phyloP scores from a whole-genome alignment of 345 rosid genomes.

The Aethionema arabicum region DNA sequence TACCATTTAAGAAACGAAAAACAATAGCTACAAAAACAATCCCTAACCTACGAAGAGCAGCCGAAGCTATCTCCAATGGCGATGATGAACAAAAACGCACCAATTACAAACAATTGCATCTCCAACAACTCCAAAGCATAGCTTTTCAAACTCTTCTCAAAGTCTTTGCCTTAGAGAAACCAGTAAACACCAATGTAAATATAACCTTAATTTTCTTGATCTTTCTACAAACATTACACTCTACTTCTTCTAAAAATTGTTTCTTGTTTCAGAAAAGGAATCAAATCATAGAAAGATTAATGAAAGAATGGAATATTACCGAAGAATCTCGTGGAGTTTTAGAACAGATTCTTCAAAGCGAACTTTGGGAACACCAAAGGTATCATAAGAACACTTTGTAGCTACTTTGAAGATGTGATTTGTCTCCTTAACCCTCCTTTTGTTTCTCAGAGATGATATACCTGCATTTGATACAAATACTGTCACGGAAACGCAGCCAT shows the following conservation, averaged over 20 bases:
- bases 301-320: constrained; percentile 12
- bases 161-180: constrained; percentile 2
- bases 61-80: too few species aligned
- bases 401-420: too few species aligned
- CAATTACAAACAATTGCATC: too few species aligned
- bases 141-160: constrained; percentile 5
- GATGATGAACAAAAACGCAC: too few species aligned
- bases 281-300: constrained; percentile 12
- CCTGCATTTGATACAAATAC: too few species aligned
- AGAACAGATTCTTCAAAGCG: not conserved
- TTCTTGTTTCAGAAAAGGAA: constrained; percentile 14
- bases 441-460: too few species aligned
- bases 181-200: constrained; percentile 5
- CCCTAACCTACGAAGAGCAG: too few species aligned
- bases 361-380: not conserved
- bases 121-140: too few species aligned
- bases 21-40: too few species aligned
- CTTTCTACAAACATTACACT: constrained; percentile 1
- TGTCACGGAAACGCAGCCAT: too few species aligned
- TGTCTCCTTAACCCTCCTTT: too few species aligned
- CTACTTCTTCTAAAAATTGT: constrained; percentile 10
- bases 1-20: too few species aligned
- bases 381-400: not conserved
- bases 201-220: not conserved
- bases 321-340: not conserved